phyloP scores from a whole-genome alignment of 257 asterid species.

The Ehretia macrophylla region DNA sequence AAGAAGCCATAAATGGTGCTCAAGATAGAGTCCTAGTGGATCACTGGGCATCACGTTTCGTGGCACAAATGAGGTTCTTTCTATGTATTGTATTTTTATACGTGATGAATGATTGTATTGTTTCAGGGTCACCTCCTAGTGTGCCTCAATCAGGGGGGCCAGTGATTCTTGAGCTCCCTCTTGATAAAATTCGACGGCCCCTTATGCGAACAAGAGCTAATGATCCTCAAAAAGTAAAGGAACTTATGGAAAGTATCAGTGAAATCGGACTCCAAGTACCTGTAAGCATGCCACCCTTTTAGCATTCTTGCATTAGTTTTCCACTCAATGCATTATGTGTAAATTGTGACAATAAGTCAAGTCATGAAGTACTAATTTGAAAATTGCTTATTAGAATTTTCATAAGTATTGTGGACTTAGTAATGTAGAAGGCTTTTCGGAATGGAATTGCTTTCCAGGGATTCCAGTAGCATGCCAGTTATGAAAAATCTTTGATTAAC shows the following conservation, averaged over 20 bases:
- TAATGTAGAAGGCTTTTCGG: no score
- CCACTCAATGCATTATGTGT: not conserved
- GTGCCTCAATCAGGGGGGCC: conserved; percentile 70
- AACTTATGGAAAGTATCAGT: conserved; percentile 72
- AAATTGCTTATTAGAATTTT: no score
- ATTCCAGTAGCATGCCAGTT: no score
- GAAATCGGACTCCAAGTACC: conserved; percentile 98
- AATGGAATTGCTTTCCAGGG: no score
- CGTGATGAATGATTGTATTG: conserved; percentile 1
- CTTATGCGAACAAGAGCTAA: conserved; percentile 87
- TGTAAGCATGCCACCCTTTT: conserved; percentile 37
- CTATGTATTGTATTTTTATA: not conserved
- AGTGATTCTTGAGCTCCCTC: conserved; percentile 75
- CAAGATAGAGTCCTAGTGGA: no score
- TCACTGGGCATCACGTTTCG: no score
- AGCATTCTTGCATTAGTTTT: not conserved
- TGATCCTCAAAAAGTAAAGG: conserved; percentile 70
- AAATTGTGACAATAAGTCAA: not conserved
- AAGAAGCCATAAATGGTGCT: no score
- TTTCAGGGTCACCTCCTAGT: conserved; percentile 59
- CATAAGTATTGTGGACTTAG: no score
- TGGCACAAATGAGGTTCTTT: not conserved
- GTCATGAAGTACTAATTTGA: no score
- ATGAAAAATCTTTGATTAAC: no score
- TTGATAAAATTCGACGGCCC: conserved; percentile 77